Conservation (phyloP, 108 stramenopile genomes). For the Stephanodiscus minutulus region DNA sequence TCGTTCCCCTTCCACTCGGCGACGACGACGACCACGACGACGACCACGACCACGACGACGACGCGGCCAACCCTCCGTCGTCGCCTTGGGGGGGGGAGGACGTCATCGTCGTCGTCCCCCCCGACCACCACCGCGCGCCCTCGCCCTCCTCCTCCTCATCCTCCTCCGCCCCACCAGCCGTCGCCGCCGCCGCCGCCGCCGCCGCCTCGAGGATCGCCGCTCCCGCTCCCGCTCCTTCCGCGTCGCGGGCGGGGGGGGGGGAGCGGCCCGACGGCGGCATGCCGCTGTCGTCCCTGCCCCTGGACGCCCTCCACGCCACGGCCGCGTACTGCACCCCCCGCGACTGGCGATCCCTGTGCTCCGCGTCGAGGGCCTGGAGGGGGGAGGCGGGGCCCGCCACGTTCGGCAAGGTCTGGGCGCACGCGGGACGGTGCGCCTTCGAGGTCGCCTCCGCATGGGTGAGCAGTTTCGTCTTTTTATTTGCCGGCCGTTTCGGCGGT, state of each 20-base stretch:
- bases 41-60: not conserved
- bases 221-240: no score
- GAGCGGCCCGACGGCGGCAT: no score
- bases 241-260: no score
- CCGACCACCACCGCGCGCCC: not conserved
- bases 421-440: constrained; percentile 77
- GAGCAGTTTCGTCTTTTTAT: not conserved
- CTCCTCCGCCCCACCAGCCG: not conserved
- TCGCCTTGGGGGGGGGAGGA: not conserved
- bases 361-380: constrained; percentile 3
- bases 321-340: not conserved
- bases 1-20: not conserved
- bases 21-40: not conserved
- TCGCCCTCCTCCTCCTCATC: not conserved
- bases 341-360: constrained; percentile 1
- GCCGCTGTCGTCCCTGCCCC: constrained; percentile 15
- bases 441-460: constrained; percentile 49
- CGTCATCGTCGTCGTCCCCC: not conserved
- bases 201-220: no score
- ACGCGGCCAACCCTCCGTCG: no score
- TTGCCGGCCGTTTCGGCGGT: no score
- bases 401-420: constrained; percentile 65
- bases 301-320: constrained; percentile 21
- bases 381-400: constrained; percentile 44
- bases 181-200: no score